Conservation (phyloP, 345 rosid genomes). For the Draba incana region DNA sequence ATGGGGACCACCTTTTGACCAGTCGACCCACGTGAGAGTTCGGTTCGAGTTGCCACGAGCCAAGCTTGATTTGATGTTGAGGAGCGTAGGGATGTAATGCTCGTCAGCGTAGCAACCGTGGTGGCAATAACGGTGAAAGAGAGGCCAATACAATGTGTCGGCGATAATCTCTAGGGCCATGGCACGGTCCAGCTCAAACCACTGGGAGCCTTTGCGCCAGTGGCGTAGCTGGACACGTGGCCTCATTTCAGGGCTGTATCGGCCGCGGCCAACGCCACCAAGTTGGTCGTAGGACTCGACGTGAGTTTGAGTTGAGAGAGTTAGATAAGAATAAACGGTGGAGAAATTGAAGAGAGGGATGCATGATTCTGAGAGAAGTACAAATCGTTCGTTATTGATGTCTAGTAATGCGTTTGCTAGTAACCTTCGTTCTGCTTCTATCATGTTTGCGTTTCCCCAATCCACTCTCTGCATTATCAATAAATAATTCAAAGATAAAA, state of each 20-base stretch:
- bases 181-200: constrained; percentile 73
- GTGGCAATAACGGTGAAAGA: constrained; percentile 59
- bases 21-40: constrained; percentile 82
- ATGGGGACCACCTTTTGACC: constrained; percentile 80
- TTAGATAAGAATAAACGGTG: constrained; percentile 61
- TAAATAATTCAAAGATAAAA: background rate
- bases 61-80: constrained; percentile 40
- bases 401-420: constrained; percentile 82
- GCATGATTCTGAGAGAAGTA: constrained; percentile 82
- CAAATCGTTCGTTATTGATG: constrained; percentile 66
- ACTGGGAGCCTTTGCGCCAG: constrained; percentile 93
- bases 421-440: constrained; percentile 84
- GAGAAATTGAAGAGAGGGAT: constrained; percentile 84
- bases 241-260: constrained; percentile 59
- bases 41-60: constrained; percentile 57
- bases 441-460: constrained; percentile 82
- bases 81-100: constrained; percentile 79
- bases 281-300: constrained; percentile 63
- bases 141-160: constrained; percentile 55
- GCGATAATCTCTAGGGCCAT: constrained; percentile 66
- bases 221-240: constrained; percentile 53
- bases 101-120: constrained; percentile 71
- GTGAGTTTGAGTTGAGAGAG: constrained; percentile 51
- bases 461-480: constrained; percentile 56
- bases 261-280: constrained; percentile 65